Evolutionary conservation across 1,284 basidiomycete genomes (phyloP), one percentile per base, ranked within the genome.

Genomic region (Ustilago cynodontis): DNA sequence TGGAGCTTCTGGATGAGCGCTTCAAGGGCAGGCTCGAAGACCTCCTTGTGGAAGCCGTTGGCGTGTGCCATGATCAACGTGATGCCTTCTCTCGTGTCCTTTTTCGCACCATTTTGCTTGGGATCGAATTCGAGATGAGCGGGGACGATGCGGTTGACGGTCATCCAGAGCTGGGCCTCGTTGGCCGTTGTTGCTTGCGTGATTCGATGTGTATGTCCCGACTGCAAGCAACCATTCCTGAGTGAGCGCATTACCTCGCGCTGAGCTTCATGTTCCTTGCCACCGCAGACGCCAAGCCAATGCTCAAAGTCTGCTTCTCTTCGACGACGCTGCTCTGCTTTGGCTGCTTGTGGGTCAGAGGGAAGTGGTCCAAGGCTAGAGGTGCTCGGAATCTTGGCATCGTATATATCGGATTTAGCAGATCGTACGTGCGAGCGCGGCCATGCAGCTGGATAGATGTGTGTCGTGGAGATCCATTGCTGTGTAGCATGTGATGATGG

Each of bases 11-110:
- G 35, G 20, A 88, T 60, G 2, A 93, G 82, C 39, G 87, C 77
- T 0, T 86, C 85, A 0, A 94, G 70, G 3, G 88, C 89, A 0
- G 91, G 89, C 80, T 93, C 91, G 90, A 91, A 93, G 33, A 88
- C 90, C 90, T 94, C 92, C 86, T 94, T 94, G 71, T 90, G 90
- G 78, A 94, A 91, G 9, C 93, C 93, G 84, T 92, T 94, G 1
- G 92, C 93, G 81, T 94, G 93, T 9, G 90, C 89, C 49, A 92
- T 87, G 69, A 94, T 89, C 43, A 94, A 86, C 0, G 92, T 94
- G 41, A 92, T 45, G 3, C 67, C 65, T 43, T 78, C 24, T 35
- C 60, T 50, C 2, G 60, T 24, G 26, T 67, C 63, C 22, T 65
- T 51, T 4, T 59, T 20, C 33, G 35, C 14, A 14, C 9, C 35